A percentile compares a stretch with the other conserved stretches of the same genome.
These are phyloP conservation scores for Boletellus ananiceps DNA, from an alignment of 768 basidiomycete species.

Conservation along the genomic window DNA sequence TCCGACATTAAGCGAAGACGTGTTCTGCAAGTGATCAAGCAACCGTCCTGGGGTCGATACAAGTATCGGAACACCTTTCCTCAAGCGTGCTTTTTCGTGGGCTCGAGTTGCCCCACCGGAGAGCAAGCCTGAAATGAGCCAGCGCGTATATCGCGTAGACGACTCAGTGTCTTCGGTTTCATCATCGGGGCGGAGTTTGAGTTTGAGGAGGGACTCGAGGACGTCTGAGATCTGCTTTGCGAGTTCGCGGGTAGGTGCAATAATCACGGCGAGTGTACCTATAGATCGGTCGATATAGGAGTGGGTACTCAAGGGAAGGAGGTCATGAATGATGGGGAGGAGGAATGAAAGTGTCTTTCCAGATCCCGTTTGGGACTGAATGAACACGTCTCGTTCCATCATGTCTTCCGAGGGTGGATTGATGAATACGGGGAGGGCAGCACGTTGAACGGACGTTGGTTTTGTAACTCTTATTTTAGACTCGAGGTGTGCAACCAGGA, in stretches of 20 bases:
- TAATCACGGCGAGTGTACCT: conserved; percentile 90
- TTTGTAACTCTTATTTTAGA: conserved; percentile 77
- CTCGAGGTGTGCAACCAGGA: conserved; percentile 72
- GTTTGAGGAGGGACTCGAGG: conserved; percentile 72
- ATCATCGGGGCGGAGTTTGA: conserved; percentile 61
- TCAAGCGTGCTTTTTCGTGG: conserved; percentile 92
- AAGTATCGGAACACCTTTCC: conserved; percentile 93
- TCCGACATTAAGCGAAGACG: conserved; percentile 85
- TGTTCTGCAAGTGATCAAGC: conserved; percentile 95
- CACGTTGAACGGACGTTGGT: conserved; percentile 88
- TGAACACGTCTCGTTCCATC: conserved; percentile 70
- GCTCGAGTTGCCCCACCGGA: conserved; percentile 91
- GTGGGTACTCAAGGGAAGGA: conserved; percentile 82
- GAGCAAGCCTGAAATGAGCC: conserved; percentile 90
- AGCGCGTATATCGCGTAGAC: conserved; percentile 62
- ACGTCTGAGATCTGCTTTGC: conserved; percentile 97
- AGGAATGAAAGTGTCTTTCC: conserved; percentile 94
- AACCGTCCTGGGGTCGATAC: conserved; percentile 94
- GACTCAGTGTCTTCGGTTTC: conserved; percentile 47
- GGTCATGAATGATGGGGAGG: conserved; percentile 91
- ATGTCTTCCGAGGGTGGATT: conserved; percentile 34
- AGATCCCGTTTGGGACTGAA: conserved; percentile 95
- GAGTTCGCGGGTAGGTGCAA: conserved; percentile 92
- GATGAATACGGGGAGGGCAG: conserved; percentile 62
- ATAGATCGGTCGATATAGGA: conserved; percentile 94